A percentile compares a stretch with the other conserved stretches of the same genome.
These are phyloP conservation scores for Phytophthora syringae DNA, from an alignment of 352 stramenopile genomes.

Conservation along the genomic window DNA sequence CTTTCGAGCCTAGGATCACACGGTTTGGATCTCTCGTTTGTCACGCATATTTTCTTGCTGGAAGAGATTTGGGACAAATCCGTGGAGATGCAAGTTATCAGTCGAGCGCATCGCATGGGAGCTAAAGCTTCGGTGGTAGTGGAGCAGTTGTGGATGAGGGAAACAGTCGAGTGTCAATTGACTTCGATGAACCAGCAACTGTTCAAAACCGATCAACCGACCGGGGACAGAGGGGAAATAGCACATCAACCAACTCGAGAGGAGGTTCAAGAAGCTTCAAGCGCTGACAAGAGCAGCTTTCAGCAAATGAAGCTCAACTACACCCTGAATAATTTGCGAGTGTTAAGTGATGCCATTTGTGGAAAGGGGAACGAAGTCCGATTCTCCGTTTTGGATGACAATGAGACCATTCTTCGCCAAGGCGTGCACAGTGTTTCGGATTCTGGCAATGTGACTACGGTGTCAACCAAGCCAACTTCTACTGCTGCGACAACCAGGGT, in stretches of 20 bases:
- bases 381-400: slow-evolving; percentile 41
- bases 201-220: slow-evolving; percentile 9
- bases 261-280: too few species aligned
- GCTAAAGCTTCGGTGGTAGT: slow-evolving; percentile 90
- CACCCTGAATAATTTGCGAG: slow-evolving; percentile 43
- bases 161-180: slow-evolving; percentile 77
- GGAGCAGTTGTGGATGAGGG: slow-evolving; percentile 89
- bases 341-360: slow-evolving; percentile 32
- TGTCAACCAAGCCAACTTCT: slow-evolving; percentile 6
- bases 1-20: slow-evolving; percentile 93
- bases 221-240: not conserved
- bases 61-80: slow-evolving; percentile 96
- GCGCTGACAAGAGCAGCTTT: slow-evolving; percentile 37
- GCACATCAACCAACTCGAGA: slow-evolving; percentile 27
- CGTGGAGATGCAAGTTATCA: slow-evolving; percentile 94
- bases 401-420: slow-evolving; percentile 32
- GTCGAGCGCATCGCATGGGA: slow-evolving; percentile 95
- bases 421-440: slow-evolving; percentile 36
- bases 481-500: too few species aligned
- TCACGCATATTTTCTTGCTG: slow-evolving; percentile 97
- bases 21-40: slow-evolving; percentile 96
- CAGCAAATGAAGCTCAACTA: slow-evolving; percentile 44
- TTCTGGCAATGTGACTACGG: slow-evolving; percentile 22
- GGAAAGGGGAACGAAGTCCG: slow-evolving; percentile 43
- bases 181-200: slow-evolving; percentile 21